Evolutionary conservation across 2,329 filamentous ascomycete genomes (phyloP), one percentile per base, ranked within the genome.

Genomic region (Cercospora nicotianae): DNA sequence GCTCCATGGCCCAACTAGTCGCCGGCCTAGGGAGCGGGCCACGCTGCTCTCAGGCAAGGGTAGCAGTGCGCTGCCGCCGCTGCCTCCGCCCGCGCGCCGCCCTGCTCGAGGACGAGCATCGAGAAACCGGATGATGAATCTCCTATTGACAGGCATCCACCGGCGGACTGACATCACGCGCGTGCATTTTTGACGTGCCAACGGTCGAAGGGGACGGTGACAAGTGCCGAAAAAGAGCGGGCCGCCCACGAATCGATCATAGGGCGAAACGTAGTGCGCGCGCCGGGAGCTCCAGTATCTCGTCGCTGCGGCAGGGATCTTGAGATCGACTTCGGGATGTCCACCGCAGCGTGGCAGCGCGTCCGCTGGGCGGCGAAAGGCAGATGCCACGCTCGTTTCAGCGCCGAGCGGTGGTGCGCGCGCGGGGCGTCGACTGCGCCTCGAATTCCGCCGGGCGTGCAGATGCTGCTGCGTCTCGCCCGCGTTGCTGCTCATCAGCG

Each of bases 161-260:
- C 64, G 59, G 53, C 64, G 62, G 63, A 63, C 69, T 68, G 70
- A 69, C 68, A 72, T 70, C 65, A 72, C 68, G 33, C 53, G 53
- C 28, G 26, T 30, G 36, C 36, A n/a, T 18, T n/a, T 55, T 67
- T 71, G 69, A 69, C 69, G 62, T 67, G 58, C 68, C 68, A 69
- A 66, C 33, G 64, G 67, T 65, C 62, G 42, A 68, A 60, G 18
- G 60, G 60, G 42, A 51, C 42, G 36, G 42, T 55, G 48, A 51
- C 66, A 69, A 72, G 70, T 72, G 69, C 70, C 70, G 70, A 72
- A 71, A 67, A 66, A 64, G 51, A 67, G 60, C 67, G 67, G 69
- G 42, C 65, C 67, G 69, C 69, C 63, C 64, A 63, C 65, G 65
- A 64, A 45, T 65, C 63, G 51, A 62, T 64, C 23, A 58, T 64